Base-by-base conservation (phyloP, 495 filamentous ascomycete genomes). In the Lentithecium fluviatile region DNA sequence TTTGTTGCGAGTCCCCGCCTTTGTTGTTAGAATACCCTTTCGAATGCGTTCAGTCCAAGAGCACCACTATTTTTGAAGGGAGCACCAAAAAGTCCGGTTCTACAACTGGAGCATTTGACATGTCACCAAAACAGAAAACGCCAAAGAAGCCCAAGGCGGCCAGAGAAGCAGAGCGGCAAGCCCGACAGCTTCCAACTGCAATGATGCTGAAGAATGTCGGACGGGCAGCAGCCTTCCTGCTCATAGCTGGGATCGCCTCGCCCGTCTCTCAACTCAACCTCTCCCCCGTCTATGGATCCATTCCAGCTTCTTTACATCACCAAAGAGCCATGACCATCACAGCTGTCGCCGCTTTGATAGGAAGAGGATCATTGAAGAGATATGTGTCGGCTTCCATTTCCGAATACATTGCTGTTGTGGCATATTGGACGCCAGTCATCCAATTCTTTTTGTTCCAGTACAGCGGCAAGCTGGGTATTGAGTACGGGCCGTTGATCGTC, bases 241-340 rank as follows among this genome's bases (percentile, higher is more conserved):
- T 81, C 21, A 80, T 94, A 45, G 80, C 85, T n/a, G 91, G 88
- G 1, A 70, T 87, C 45, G 87, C 82, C 60, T 89, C 90, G 20
- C 85, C 84, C 54, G 82, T 90, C 52, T 94, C 90, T 23, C 79
- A 87, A 64, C 76, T 90, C 60, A 83, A 80, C 6, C 74, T 97
- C 34, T 86, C 89, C 20, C 94, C 93, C 2, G 87, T 92, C 20
- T 97, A 95, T 75, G 93, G 93, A 21, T 82, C 85, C 15, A 85
- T 91, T 21, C 86, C 93, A 10, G 72, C 90, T 0, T 80, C 83
- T 11, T 78, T 86, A 66, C 87, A 86, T 73, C 91, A 96, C 71
- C 70, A 77, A 52, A 80, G 83, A 66, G 79, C 88, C 19, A 79
- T 88, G 45, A 82, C 80, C 57, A 74, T 80, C 8, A 85, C 80